Evolutionary conservation across 331 rosid genomes (phyloP), one percentile per base, ranked within the genome.

Genomic region (Spiraea crenata): DNA sequence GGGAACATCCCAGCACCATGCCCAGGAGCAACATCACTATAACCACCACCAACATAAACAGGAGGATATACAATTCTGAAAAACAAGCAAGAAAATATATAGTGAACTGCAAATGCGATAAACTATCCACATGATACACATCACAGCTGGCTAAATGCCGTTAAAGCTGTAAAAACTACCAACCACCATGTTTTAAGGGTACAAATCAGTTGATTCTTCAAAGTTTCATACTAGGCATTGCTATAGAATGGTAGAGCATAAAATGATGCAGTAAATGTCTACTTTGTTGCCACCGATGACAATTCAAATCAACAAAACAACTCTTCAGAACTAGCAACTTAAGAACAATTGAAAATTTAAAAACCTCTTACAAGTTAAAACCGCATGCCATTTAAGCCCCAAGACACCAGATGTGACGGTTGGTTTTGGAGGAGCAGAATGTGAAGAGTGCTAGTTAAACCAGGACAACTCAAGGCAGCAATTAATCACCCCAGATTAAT

Each of bases 1-100:
- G 93, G 93, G 61, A 80, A 73, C 74, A 89, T 71, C 62, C 93
- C 97, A 72, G 97, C 97, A 38, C 83, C 82, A 54, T 96, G 88
- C 49, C 96, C 96, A 19, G 98, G 98, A 58, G 74, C 65, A 62
- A 89, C 83, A 84, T 89, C 95, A 69, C 88, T 76, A 68, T 8
- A 45, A 7, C 85, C 86, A 70, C 93, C 92, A 67, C 49, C 5
- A 25, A 54, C 63, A 44, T 41, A 41, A 37, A 79, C 57, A 44
- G 93, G 86, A 60, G 92, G 97, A 77, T 51, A 38, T 48, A 69
- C n/a, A 55, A 82, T 35, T 76, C 93, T 92, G 72, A 57, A 64
- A 49, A 80, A 69, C 75, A 48, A 63, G 54, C 14, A 56, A 63
- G 63, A 45, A 39, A 68, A 9, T 58, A 34, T 50, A 31, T 11